Evolutionary conservation across 768 basidiomycete genomes (phyloP).

Genomic region (Lentinula boryana): DNA sequence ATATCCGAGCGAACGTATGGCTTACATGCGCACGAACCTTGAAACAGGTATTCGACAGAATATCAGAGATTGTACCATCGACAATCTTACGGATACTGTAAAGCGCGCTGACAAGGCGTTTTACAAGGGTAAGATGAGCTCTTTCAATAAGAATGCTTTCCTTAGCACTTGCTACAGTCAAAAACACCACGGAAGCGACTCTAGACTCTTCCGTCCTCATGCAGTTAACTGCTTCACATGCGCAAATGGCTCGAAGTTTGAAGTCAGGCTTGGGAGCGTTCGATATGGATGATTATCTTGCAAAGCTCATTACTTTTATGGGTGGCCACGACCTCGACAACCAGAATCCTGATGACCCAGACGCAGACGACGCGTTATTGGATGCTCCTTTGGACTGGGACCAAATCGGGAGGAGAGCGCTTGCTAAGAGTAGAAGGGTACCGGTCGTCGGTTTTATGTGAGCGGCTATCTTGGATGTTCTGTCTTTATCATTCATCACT

Average conservation of each 20-base stretch:
- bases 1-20: not conserved
- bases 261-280: slow-evolving; percentile 85
- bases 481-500: slow-evolving; percentile 11
- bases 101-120: slow-evolving; percentile 57
- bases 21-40: slow-evolving; percentile 28
- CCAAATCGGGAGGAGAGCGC: slow-evolving; percentile 76
- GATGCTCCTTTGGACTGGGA: slow-evolving; percentile 68
- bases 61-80: slow-evolving; percentile 49
- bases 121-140: slow-evolving; percentile 42
- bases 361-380: slow-evolving; percentile 30
- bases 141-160: not conserved
- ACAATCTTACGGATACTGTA: slow-evolving; percentile 50
- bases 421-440: slow-evolving; percentile 74
- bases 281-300: slow-evolving; percentile 87
- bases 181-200: slow-evolving; percentile 81
- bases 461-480: slow-evolving; percentile 14
- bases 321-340: slow-evolving; percentile 56
- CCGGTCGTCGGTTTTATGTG: slow-evolving; percentile 89
- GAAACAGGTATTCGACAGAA: slow-evolving; percentile 18
- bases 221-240: slow-evolving; percentile 60
- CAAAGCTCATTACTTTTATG: slow-evolving; percentile 70
- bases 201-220: slow-evolving; percentile 78
- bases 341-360: slow-evolving; percentile 42
- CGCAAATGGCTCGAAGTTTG: slow-evolving; percentile 87
- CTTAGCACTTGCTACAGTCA: slow-evolving; percentile 37